These are phyloP conservation scores for Ophiosphaerella herpotricha DNA, from an alignment of 2,329 filamentous ascomycete species.

Conservation along the genomic window DNA sequence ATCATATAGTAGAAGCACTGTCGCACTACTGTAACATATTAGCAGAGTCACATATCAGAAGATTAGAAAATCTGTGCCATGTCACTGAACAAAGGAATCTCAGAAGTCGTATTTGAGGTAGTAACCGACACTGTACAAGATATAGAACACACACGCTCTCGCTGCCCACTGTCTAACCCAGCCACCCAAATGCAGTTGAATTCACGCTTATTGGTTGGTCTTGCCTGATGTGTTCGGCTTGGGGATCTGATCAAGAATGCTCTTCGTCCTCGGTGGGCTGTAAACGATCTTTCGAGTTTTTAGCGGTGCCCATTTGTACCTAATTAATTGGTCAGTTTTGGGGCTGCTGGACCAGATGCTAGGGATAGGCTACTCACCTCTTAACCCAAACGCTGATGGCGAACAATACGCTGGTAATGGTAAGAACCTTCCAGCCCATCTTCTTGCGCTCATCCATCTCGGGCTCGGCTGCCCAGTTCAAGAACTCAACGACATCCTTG, in stretches of 20 bases:
- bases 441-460: conserved; percentile 99
- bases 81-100: conserved; percentile 35
- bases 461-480: conserved; percentile 98
- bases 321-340: conserved; percentile 38
- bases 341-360: background rate
- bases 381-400: conserved; percentile 96
- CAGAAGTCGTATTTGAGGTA: conserved; percentile 39
- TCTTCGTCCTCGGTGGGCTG: conserved; percentile 65
- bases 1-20: too few relatives aligned
- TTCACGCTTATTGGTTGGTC: conserved; percentile 38
- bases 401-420: conserved; percentile 76
- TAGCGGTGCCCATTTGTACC: conserved; percentile 95
- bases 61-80: conserved; percentile 23
- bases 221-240: conserved; percentile 38
- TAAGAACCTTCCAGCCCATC: conserved; percentile 97
- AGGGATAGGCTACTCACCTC: conserved; percentile 57
- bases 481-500: conserved; percentile 98
- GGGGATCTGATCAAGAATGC: conserved; percentile 34
- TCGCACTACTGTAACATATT: background rate
- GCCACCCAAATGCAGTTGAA: conserved; percentile 18
- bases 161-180: conserved; percentile 22
- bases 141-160: conserved; percentile 45
- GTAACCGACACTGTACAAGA: conserved; percentile 46
- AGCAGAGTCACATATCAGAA: background rate
- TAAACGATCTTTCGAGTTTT: conserved; percentile 96